These are phyloP conservation scores for Phytopythium aichiense DNA, from an alignment of 352 stramenopile genomes.

Conservation along the genomic window DNA sequence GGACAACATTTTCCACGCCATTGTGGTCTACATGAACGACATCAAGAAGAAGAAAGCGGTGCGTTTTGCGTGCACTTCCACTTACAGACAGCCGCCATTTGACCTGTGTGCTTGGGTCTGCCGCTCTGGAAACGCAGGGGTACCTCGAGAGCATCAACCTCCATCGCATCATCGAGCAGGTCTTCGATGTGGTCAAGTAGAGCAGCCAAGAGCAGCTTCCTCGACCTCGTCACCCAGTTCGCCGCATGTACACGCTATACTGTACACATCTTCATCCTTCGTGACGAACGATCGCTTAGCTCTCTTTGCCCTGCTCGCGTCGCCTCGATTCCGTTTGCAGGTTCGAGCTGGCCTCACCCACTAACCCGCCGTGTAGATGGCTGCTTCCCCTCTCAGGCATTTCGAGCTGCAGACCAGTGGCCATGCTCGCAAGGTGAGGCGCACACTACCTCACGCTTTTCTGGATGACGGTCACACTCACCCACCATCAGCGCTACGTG, in stretches of 20 bases:
- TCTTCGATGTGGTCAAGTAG: conserved; percentile 86
- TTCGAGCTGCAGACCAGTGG: too few relatives aligned
- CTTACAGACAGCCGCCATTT: neutral
- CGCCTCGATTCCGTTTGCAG: neutral
- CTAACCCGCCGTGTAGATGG: neutral
- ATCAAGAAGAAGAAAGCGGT: conserved; percentile 86
- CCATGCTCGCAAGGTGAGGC: too few relatives aligned
- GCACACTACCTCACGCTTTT: neutral
- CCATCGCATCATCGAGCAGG: conserved; percentile 77
- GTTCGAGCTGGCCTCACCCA: neutral
- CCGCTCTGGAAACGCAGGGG: conserved; percentile 26
- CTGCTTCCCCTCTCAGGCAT: neutral
- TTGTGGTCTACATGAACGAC: conserved; percentile 79
- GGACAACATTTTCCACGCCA: conserved; percentile 82
- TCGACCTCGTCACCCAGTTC: conserved; percentile 8
- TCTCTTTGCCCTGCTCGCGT: conserved; percentile 6
- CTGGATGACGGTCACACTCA: conserved; percentile 1
- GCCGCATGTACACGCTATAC: neutral
- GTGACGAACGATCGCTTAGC: neutral
- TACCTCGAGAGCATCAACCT: conserved; percentile 88
- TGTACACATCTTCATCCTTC: conserved; percentile 3
- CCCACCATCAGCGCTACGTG: neutral
- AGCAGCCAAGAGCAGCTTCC: conserved; percentile 8
- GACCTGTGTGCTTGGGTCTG: neutral
- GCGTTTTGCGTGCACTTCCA: conserved; percentile 11